Conservation (phyloP, 805 yeast genomes). For the Wickerhamomyces alni region DNA sequence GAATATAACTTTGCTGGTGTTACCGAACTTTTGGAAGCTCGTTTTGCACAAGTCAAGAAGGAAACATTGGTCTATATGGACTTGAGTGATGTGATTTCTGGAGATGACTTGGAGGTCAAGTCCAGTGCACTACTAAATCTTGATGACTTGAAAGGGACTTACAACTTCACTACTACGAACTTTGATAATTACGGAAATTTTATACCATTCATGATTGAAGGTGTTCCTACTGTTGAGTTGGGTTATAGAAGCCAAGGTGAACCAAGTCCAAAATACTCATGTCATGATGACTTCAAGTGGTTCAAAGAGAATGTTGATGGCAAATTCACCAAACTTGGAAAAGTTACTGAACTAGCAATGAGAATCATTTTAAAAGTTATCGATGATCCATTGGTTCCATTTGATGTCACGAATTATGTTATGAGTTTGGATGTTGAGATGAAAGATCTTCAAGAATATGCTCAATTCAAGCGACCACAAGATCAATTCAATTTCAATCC, state of each 20-base stretch:
- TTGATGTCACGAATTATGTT: constrained; percentile 44
- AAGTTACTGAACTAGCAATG: constrained; percentile 51
- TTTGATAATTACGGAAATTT: constrained; percentile 52
- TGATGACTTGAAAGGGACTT: constrained; percentile 14
- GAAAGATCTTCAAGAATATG: constrained; percentile 40
- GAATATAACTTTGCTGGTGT: constrained; percentile 80
- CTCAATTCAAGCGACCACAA: constrained; percentile 17
- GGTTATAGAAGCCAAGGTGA: constrained; percentile 35
- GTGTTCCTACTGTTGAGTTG: constrained; percentile 65
- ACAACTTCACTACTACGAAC: constrained; percentile 22
- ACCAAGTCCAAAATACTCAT: constrained; percentile 42
- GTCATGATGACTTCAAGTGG: constrained; percentile 59
- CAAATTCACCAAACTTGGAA: constrained; percentile 46
- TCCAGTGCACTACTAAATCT: constrained; percentile 60
- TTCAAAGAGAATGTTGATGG: constrained; percentile 47
- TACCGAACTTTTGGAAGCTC: constrained; percentile 66
- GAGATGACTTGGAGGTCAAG: constrained; percentile 44
- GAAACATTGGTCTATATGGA: constrained; percentile 72
- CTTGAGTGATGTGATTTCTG: constrained; percentile 56
- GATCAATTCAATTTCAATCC: constrained; percentile 24
- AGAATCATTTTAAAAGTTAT: constrained; percentile 50
- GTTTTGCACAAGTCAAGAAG: constrained; percentile 43
- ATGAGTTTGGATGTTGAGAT: constrained; percentile 36
- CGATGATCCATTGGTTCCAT: constrained; percentile 76
- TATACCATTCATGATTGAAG: constrained; percentile 57